Evolutionary conservation across 257 asterid genomes (phyloP), one percentile per base, ranked within the genome.

Genomic region (Rauvolfia tetraphylla): DNA sequence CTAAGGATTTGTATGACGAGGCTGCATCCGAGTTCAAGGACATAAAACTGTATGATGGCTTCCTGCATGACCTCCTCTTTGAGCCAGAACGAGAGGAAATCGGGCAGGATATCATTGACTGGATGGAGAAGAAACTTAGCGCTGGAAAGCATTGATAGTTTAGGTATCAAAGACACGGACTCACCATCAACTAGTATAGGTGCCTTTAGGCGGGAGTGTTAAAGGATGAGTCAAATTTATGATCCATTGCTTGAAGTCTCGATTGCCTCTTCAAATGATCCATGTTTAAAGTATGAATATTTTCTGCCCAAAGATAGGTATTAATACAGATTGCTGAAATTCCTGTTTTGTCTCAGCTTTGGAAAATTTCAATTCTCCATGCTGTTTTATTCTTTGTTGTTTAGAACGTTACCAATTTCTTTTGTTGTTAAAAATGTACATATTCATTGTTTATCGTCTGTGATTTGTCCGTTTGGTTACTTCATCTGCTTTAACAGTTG

Each of bases 31-130:
- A 79, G 76, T 87, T 87, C 63, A 95, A 95, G 83, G 85, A 95
- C 86, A 95, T 95, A n/a, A 95, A 86, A 65, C 97, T 95, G 27
- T 95, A 95, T 31, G 97, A 95, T 38, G 99, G 97, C 1, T 93
- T 85, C 79, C 80, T 95, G 85, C 99, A 95, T 61, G 98, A 95
- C 83, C 99, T 95, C 71, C 90, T 95, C 59, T 95, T 93, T 27
- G 98, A 95, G 82, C 99, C 99, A 38, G 98, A 93, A 81, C 96
- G 93, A 0, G 98, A 93, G 78, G 99, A 95, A 76, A 85, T 95
- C 3, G 97, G 89, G 34, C 91, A 86, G 89, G 98, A 95, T 61
- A 95, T 95, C 74, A 95, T 93, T 58, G 88, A 93, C 51, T 95
- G 99, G 99, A 93, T 95, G 99, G 89, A 87, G 77, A 91, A 79